These are phyloP conservation scores for Moniliophthora roreri DNA, from an alignment of 1,284 basidiomycete species.

Conservation along the genomic window DNA sequence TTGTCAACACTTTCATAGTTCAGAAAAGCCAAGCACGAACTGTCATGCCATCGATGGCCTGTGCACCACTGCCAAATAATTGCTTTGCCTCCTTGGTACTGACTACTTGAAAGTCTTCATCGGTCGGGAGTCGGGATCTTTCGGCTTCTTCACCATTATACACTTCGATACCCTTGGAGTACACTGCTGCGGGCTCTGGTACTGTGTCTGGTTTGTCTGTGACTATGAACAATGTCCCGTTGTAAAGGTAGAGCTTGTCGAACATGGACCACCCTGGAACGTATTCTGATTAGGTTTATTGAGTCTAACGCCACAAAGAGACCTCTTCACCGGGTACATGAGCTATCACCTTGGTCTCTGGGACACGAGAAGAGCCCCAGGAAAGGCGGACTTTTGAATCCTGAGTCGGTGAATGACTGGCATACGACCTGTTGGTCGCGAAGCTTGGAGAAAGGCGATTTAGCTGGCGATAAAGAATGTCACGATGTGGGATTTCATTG, in stretches of 20 bases:
- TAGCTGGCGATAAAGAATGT: too few relatives aligned
- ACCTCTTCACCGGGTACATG: constrained; percentile 58
- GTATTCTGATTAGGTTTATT: not conserved
- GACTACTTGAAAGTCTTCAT: constrained; percentile 78
- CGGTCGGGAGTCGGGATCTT: constrained; percentile 58
- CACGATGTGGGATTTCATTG: too few relatives aligned
- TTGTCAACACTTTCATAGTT: not conserved
- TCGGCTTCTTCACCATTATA: constrained; percentile 39
- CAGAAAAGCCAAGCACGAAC: constrained; percentile 37
- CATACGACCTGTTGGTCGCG: too few relatives aligned
- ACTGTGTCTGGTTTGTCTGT: constrained; percentile 20
- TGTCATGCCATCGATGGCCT: constrained; percentile 64
- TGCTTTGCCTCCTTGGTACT: constrained; percentile 63
- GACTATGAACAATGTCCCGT: constrained; percentile 29
- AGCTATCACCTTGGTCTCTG: constrained; percentile 56
- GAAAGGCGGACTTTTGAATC: not conserved
- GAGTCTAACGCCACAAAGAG: not conserved
- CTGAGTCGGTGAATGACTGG: too few relatives aligned
- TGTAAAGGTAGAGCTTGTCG: constrained; percentile 27
- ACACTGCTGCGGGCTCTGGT: constrained; percentile 15
- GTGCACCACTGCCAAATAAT: constrained; percentile 67
- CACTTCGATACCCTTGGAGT: constrained; percentile 16
- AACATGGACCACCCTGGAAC: constrained; percentile 21
- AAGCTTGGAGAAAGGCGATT: too few relatives aligned
- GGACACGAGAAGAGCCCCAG: constrained; percentile 32